Percentiles rank a stretch among this genome's conserved stretches.
These are phyloP conservation scores for Saccharum spontaneum DNA, from an alignment of 176 grass and related monocot species.

Conservation along the genomic window DNA sequence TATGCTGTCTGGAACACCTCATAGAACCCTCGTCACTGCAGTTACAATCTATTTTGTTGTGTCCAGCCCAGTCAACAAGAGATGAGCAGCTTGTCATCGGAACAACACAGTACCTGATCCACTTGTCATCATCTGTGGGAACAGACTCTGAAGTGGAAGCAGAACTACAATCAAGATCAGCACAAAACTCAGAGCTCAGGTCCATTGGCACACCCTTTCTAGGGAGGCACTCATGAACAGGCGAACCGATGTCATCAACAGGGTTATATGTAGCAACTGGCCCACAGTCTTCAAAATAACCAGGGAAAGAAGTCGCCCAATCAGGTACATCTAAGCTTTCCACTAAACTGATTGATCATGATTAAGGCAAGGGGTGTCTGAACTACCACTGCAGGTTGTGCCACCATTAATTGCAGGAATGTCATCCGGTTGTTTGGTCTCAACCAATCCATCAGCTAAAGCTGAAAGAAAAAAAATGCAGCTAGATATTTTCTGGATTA, in stretches of 20 bases:
- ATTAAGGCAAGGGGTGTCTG: conserved; percentile 24
- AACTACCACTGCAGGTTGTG: conserved; percentile 26
- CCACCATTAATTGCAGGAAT: conserved; percentile 4
- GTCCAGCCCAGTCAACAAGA: conserved; percentile 22
- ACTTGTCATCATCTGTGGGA: conserved; percentile 40
- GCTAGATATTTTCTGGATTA: conserved; percentile 20
- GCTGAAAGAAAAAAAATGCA: conserved; percentile 40
- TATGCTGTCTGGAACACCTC: conserved; percentile 69
- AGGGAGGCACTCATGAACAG: conserved; percentile 40
- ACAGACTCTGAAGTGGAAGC: conserved; percentile 28
- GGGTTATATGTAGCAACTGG: conserved; percentile 26
- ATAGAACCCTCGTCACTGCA: conserved; percentile 70
- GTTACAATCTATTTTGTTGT: conserved; percentile 49
- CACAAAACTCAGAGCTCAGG: conserved; percentile 45
- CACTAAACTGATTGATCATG: not conserved
- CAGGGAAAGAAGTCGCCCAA: conserved; percentile 53
- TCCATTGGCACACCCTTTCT: conserved; percentile 67
- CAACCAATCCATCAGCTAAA: conserved; percentile 39
- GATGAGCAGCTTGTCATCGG: conserved; percentile 30
- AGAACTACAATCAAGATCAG: conserved; percentile 25
- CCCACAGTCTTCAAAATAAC: conserved; percentile 50
- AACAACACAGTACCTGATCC: conserved; percentile 53
- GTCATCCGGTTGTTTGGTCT: conserved; percentile 19
- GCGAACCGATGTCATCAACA: conserved; percentile 40
- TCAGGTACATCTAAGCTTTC: conserved; percentile 42